Evolutionary conservation across 2,329 filamentous ascomycete genomes (phyloP).

Genomic region (Colletotrichum tamarilloi): DNA sequence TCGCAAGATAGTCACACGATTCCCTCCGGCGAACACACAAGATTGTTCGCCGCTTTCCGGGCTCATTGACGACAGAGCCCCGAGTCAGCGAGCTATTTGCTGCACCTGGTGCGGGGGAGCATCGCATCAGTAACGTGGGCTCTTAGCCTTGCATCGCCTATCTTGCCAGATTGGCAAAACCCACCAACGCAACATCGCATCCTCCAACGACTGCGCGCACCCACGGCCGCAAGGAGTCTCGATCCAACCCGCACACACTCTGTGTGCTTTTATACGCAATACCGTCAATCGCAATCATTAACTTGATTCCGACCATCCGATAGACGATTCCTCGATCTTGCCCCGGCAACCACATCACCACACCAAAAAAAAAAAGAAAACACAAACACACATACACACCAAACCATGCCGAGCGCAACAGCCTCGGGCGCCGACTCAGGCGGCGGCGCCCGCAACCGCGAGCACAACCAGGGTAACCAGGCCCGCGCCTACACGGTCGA

Average conservation of each 20-base stretch:
- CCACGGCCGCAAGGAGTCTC: background rate
- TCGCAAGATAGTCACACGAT: conserved; percentile 9
- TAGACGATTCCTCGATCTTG: background rate
- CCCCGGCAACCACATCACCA: conserved; percentile 10
- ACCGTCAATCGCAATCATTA: background rate
- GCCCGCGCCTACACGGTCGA: conserved; percentile 85
- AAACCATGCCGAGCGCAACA: conserved; percentile 59
- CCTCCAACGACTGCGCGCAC: conserved; percentile 8
- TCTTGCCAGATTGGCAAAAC: conserved; percentile 33
- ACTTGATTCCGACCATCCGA: background rate
- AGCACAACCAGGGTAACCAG: conserved; percentile 82
- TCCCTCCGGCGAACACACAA: background rate
- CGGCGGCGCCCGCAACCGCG: conserved; percentile 60
- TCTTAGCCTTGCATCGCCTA: conserved; percentile 30
- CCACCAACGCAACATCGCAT: conserved; percentile 21
- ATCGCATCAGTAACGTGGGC: background rate
- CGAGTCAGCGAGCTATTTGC: background rate
- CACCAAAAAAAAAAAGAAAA: background rate
- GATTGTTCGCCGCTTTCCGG: background rate
- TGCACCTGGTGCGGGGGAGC: conserved; percentile 20
- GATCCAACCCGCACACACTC: background rate
- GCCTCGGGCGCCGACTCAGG: conserved; percentile 65
- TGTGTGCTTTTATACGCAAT: background rate
- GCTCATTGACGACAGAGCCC: background rate
- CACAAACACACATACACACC: background rate